Evolutionary conservation across 179 eudicot species (phyloP).

Genomic region (Actinidia arguta): DNA sequence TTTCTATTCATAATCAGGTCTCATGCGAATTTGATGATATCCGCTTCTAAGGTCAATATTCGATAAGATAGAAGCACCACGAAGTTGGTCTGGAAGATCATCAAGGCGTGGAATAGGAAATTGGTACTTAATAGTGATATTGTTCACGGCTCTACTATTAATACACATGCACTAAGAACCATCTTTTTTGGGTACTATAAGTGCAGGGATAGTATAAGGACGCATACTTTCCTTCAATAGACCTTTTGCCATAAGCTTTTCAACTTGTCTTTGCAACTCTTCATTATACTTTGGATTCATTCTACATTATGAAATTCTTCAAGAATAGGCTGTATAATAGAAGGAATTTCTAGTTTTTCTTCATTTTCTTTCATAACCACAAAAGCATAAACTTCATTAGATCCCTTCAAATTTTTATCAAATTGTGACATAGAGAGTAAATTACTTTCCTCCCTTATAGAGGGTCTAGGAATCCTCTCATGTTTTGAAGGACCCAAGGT

Average conservation of each 20-base stretch:
- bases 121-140: constrained; percentile 11
- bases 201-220: background rate
- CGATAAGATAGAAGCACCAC: background rate
- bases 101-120: constrained; percentile 4
- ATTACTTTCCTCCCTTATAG: too few species aligned
- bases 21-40: background rate
- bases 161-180: constrained; percentile 1
- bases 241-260: background rate
- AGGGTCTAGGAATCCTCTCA: background rate
- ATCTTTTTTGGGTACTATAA: background rate
- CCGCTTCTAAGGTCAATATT: constrained; percentile 9
- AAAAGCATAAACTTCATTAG: background rate
- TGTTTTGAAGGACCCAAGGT: background rate
- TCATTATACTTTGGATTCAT: background rate
- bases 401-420: background rate
- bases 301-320: background rate
- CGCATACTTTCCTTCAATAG: constrained; percentile 4
- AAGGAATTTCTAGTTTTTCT: background rate
- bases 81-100: background rate
- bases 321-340: background rate
- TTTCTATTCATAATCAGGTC: background rate
- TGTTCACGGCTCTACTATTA: constrained; percentile 15
- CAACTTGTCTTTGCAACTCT: background rate
- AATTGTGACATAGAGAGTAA: too few species aligned
- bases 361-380: background rate